Evolutionary conservation across 1,139 yeast genomes (phyloP).

Genomic region (Kurtzmaniella quercitrusa): DNA sequence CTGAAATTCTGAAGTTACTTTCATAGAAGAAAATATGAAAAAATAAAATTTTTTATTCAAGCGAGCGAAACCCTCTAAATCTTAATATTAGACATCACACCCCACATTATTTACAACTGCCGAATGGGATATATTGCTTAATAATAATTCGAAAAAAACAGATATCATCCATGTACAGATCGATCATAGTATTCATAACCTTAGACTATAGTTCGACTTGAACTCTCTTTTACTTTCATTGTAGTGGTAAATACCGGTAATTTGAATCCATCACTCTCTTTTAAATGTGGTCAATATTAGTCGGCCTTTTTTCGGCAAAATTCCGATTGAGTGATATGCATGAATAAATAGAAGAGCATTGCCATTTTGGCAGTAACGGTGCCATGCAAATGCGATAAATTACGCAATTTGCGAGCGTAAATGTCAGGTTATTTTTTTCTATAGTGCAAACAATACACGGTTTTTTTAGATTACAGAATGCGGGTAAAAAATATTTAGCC

Average conservation of each 20-base stretch:
- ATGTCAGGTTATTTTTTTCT: not conserved
- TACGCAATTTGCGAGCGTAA: not conserved
- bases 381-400: not conserved
- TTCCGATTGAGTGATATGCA: not conserved
- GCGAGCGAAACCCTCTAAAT: not conserved
- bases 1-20: conserved; percentile 1
- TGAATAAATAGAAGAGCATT: not conserved
- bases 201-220: no score
- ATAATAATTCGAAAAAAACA: no score
- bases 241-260: no score
- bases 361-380: not conserved
- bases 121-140: not conserved
- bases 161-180: not conserved
- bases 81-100: not conserved
- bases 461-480: not conserved
- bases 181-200: no score
- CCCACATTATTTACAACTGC: not conserved
- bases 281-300: not conserved
- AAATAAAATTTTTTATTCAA: not conserved
- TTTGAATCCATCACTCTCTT: not conserved
- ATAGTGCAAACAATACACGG: not conserved
- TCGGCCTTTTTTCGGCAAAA: not conserved
- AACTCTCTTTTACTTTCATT: no score
- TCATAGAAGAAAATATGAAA: conserved; percentile 1
- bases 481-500: not conserved